A percentile compares a stretch with the other conserved stretches of the same genome.
Conservation (phyloP, 2,329 filamentous ascomycete genomes). For the Ceratocystis eucalypticola region DNA sequence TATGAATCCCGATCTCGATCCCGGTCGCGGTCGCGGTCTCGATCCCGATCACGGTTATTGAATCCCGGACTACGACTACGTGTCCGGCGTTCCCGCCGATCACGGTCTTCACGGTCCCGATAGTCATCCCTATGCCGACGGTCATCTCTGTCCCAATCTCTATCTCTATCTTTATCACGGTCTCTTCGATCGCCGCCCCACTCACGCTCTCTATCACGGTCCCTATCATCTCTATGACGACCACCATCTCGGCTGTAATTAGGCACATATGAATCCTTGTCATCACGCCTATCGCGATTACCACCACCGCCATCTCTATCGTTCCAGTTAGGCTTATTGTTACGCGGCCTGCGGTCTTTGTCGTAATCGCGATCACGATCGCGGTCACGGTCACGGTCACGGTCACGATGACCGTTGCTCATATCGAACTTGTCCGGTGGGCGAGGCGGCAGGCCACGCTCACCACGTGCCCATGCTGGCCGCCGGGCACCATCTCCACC, state of each 20-base stretch:
- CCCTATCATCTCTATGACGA: slow-evolving; percentile 30
- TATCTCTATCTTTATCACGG: slow-evolving; percentile 25
- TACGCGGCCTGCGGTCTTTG: slow-evolving; percentile 7
- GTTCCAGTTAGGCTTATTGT: not conserved
- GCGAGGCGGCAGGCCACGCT: slow-evolving; percentile 13
- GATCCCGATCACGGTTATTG: slow-evolving; percentile 23
- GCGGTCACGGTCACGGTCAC: not conserved
- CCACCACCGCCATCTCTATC: slow-evolving; percentile 5
- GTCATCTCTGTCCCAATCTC: slow-evolving; percentile 31
- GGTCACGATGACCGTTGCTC: not conserved
- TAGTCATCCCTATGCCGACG: slow-evolving; percentile 35
- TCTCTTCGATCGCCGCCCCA: slow-evolving; percentile 27
- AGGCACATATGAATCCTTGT: slow-evolving; percentile 16
- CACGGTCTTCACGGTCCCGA: slow-evolving; percentile 30
- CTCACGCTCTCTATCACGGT: slow-evolving; percentile 25
- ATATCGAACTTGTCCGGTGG: slow-evolving; percentile 11
- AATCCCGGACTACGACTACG: too few relatives aligned
- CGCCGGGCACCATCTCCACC: slow-evolving; percentile 25
- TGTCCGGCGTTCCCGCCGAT: slow-evolving; percentile 21
- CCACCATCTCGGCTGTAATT: slow-evolving; percentile 22
- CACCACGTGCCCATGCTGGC: slow-evolving; percentile 26
- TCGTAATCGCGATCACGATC: not conserved
- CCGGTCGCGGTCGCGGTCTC: slow-evolving; percentile 19
- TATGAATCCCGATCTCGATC: slow-evolving; percentile 32
- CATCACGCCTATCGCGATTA: slow-evolving; percentile 10